These are phyloP conservation scores for Termitomyces sp. DNA, from an alignment of 768 basidiomycete genomes.

Conservation along the genomic window DNA sequence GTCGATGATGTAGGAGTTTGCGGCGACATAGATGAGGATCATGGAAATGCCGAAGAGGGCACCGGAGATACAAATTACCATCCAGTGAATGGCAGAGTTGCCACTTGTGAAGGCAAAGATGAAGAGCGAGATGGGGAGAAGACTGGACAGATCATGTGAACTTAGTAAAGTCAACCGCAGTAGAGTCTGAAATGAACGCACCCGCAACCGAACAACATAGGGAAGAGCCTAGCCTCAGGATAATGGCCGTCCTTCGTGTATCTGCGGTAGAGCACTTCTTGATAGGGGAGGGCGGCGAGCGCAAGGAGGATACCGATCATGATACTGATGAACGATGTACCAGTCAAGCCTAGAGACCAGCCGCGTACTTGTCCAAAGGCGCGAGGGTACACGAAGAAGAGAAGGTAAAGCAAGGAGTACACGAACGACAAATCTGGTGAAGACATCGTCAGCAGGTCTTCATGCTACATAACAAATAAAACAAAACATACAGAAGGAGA, in stretches of 20 bases:
- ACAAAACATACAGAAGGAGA: constrained; percentile 9
- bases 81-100: constrained; percentile 34
- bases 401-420: constrained; percentile 38
- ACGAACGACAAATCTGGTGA: constrained; percentile 37
- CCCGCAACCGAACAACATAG: constrained; percentile 37
- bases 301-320: constrained; percentile 34
- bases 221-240: constrained; percentile 40
- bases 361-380: constrained; percentile 35
- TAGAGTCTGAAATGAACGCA: constrained; percentile 15
- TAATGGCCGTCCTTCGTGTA: constrained; percentile 31
- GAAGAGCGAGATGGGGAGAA: constrained; percentile 37
- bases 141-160: constrained; percentile 3
- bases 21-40: constrained; percentile 39
- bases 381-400: constrained; percentile 43
- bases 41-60: constrained; percentile 37
- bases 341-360: constrained; percentile 35
- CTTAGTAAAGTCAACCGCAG: neutral
- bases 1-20: constrained; percentile 44
- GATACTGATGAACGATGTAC: constrained; percentile 41
- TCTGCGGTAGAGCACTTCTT: constrained; percentile 30
- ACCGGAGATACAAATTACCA: constrained; percentile 31
- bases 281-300: constrained; percentile 24
- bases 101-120: constrained; percentile 42
- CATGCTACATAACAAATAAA: too few species aligned
- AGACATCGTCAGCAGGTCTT: neutral